These are phyloP conservation scores for Clavulina sp. DNA, from an alignment of 768 basidiomycete genomes.

Conservation along the genomic window DNA sequence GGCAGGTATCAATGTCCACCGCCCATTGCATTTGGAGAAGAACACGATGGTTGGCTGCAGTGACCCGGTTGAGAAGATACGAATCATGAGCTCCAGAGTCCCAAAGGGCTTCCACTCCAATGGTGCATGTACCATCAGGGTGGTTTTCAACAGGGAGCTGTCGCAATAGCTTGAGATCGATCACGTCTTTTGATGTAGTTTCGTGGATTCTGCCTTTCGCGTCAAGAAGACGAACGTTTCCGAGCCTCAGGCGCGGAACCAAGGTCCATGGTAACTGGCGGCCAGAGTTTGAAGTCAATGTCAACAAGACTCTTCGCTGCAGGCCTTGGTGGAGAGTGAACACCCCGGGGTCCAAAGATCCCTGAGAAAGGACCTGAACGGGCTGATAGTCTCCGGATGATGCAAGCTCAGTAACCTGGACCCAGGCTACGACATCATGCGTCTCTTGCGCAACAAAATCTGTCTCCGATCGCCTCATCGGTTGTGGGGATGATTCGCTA, in stretches of 20 bases:
- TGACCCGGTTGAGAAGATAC: slow-evolving; percentile 68
- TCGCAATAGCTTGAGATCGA: slow-evolving; percentile 56
- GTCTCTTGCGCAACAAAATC: slow-evolving; percentile 76
- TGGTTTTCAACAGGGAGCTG: slow-evolving; percentile 59
- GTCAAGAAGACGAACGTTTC: slow-evolving; percentile 74
- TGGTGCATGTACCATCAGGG: slow-evolving; percentile 62
- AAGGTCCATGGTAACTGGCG: slow-evolving; percentile 76
- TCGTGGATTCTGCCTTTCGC: slow-evolving; percentile 68
- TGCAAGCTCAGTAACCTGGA: slow-evolving; percentile 74
- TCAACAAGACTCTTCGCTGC: slow-evolving; percentile 64
- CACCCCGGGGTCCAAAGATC: slow-evolving; percentile 60
- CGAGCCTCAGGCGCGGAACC: slow-evolving; percentile 55
- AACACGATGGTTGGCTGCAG: slow-evolving; percentile 57
- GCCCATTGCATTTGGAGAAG: slow-evolving; percentile 62
- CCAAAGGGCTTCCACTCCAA: slow-evolving; percentile 66
- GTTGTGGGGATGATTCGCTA: slow-evolving; percentile 20
- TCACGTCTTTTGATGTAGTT: slow-evolving; percentile 48
- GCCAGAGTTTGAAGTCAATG: slow-evolving; percentile 75
- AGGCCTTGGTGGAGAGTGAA: slow-evolving; percentile 88
- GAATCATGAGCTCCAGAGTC: slow-evolving; percentile 88
- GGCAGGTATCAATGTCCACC: slow-evolving; percentile 67
- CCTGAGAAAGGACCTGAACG: slow-evolving; percentile 63
- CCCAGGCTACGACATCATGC: slow-evolving; percentile 80
- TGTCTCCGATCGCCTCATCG: slow-evolving; percentile 83
- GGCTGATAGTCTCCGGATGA: slow-evolving; percentile 71